Evolutionary conservation across 306 rosid species (phyloP).

Genomic region (Lablab purpureus): DNA sequence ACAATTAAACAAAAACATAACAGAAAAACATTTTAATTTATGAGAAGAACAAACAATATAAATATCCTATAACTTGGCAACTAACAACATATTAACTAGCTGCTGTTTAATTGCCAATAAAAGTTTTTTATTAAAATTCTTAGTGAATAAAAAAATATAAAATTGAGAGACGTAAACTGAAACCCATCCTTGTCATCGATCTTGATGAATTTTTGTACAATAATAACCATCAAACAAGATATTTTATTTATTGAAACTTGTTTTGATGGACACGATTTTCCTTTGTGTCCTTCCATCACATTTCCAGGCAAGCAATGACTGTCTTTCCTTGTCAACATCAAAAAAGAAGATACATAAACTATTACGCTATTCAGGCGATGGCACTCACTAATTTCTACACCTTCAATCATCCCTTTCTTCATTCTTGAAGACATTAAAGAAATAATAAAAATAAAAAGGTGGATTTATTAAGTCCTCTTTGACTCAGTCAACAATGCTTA

Average conservation of each 20-base stretch:
- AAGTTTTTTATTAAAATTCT: no score
- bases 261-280: neutral
- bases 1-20: no score
- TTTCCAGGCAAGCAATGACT: neutral
- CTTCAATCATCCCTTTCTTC: neutral
- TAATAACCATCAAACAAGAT: neutral
- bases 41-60: no score
- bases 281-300: neutral
- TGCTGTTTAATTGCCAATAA: no score
- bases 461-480: neutral
- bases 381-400: neutral
- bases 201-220: no score
- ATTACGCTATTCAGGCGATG: no score
- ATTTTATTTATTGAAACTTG: neutral
- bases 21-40: no score
- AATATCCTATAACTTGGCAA: no score
- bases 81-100: no score
- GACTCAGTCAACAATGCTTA: neutral
- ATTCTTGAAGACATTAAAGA: no score
- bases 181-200: no score
- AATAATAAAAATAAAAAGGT: neutral
- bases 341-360: neutral
- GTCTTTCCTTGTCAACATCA: neutral
- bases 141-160: neutral
- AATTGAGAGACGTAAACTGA: neutral